phyloP scores from a whole-genome alignment of 1,284 basidiomycete genomes.

The Clitocybe nebularis region DNA sequence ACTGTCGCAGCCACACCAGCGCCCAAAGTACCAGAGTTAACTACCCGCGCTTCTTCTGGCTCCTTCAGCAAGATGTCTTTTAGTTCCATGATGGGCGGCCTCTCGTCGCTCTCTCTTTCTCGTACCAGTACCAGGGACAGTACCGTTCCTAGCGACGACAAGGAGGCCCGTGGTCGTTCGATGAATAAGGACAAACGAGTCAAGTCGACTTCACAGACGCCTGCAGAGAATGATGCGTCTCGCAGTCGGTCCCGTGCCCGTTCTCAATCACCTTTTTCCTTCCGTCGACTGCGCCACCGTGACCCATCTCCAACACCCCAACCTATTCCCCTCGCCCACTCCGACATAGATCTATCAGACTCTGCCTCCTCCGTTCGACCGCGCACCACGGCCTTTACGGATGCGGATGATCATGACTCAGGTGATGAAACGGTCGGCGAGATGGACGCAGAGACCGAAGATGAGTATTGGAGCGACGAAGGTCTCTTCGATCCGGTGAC shows the following conservation, averaged over 20 bases:
- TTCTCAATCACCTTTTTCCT: conserved; percentile 68
- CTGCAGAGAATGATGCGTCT: conserved; percentile 25
- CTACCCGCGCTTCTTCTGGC: conserved; percentile 29
- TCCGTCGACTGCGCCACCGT: conserved; percentile 56
- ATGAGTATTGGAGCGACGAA: conserved; percentile 52
- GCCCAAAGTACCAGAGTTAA: conserved; percentile 28
- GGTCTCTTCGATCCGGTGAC: conserved; percentile 73
- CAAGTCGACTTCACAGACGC: conserved; percentile 51
- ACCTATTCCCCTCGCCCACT: conserved; percentile 65
- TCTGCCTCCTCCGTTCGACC: conserved; percentile 39
- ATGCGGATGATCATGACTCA: conserved; percentile 49
- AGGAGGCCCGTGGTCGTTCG: conserved; percentile 53
- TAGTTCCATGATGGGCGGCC: conserved; percentile 66
- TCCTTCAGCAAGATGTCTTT: conserved; percentile 62
- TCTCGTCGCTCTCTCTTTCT: conserved; percentile 56
- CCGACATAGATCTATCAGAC: conserved; percentile 61
- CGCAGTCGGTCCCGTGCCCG: conserved; percentile 53
- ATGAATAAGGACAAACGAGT: conserved; percentile 34
- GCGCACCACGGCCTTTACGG: conserved; percentile 48
- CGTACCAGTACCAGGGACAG: conserved; percentile 44
- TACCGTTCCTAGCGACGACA: conserved; percentile 19
- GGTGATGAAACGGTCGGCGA: conserved; percentile 51
- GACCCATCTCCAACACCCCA: conserved; percentile 70
- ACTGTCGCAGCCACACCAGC: conserved; percentile 4
- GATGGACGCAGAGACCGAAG: conserved; percentile 43